Evolutionary conservation across 78 protist genomes (phyloP), one percentile per base, ranked within the genome.

Genomic region (Polysphondylium violaceum): DNA sequence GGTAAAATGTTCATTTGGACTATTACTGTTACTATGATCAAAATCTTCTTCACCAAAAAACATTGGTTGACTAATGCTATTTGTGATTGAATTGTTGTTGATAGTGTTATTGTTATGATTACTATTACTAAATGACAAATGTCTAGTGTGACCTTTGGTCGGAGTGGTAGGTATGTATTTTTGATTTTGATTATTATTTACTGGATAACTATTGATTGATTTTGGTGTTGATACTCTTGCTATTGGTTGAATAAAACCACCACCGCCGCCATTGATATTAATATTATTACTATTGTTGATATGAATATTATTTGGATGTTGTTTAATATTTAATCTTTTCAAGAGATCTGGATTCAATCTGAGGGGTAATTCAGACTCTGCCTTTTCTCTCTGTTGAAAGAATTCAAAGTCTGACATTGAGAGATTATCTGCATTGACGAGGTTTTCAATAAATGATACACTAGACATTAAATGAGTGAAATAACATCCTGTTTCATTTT

Each of bases 391-490:
- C 1, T 58, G 40, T 83, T 72, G n/a, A 41, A 58, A 41, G 50
- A 69, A 83, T 27, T 83, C 91, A 1, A 71, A 67, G 40, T 67
- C 81, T 6, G 51, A 67, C 1, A 83, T 83, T 12, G 79, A 58
- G 1, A 83, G 41, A 31, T 83, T 58, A 0, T 44, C 19, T 0
- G 77, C 60, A 3, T 71, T 35, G 21, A 53, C 19, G 4, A 92
- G 8, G 63, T 64, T 93, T 75, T 93, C 92, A 8, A 93, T 75
- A 43, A 93, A 93, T 0, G 92, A 58, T 0, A 93, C 47, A 4
- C 93, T 88, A 3, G 95, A 93, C 14, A 86, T 93, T 0, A 93
- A 60, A 74, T 93, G 85, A 17, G 95, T 93, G 51, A 86, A 93
- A 60, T 93, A 93, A 51, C 91, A 93, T 11, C 88, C 93, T 5